Evolutionary conservation across 78 protist genomes (phyloP).

Genomic region (Dictyostelium capitatum): DNA sequence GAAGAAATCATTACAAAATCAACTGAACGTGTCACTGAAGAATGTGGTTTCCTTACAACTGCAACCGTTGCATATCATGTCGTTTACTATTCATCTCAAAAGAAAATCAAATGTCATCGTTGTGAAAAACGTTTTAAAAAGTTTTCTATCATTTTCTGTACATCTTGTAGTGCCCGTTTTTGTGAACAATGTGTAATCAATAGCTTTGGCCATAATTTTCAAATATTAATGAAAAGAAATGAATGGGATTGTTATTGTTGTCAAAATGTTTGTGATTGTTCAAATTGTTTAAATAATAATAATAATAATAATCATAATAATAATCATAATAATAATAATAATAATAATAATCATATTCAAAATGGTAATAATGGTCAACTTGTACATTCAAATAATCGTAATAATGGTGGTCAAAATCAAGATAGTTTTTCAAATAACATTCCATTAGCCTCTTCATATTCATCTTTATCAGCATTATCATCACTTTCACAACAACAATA

Average conservation of each 20-base stretch:
- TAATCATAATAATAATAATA: conserved; percentile 29
- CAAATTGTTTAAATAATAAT: background rate
- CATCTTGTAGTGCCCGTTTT: conserved; percentile 26
- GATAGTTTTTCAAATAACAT: background rate
- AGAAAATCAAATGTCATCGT: conserved; percentile 42
- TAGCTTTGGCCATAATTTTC: background rate
- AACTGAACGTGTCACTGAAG: background rate
- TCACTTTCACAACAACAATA: conserved; percentile 9
- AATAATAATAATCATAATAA: background rate
- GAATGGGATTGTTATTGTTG: conserved; percentile 73
- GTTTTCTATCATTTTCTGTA: conserved; percentile 30
- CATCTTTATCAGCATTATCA: background rate
- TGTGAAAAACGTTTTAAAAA: conserved; percentile 27
- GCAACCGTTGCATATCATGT: conserved; percentile 75
- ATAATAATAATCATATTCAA: background rate
- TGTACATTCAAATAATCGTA: background rate
- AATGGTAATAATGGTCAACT: conserved; percentile 6
- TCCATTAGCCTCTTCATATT: background rate
- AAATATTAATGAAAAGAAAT: background rate
- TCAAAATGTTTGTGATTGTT: conserved; percentile 35
- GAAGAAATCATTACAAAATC: conserved; percentile 13
- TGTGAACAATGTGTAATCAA: conserved; percentile 32
- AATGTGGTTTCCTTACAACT: conserved; percentile 65
- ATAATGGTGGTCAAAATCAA: background rate
- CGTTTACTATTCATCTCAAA: conserved; percentile 23